A percentile compares a stretch with the other conserved stretches of the same genome.
Conservation (phyloP, 441 rosid species). For the Populus trichocarpa region DNA sequence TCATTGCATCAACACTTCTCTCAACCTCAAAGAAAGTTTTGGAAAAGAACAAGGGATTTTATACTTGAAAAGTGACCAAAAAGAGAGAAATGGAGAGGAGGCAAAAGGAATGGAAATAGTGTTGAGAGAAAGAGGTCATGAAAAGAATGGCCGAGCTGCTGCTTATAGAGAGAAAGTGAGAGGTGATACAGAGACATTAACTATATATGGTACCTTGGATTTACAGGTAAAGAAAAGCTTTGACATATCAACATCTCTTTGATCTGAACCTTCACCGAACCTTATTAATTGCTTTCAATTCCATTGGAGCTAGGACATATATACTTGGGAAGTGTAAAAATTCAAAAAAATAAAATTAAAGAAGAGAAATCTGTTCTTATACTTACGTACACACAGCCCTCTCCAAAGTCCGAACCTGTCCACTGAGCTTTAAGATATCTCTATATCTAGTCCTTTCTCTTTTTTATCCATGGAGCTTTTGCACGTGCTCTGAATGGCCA, state of each 20-base stretch:
- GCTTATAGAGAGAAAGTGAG: background rate
- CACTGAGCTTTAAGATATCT: background rate
- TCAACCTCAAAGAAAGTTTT: background rate
- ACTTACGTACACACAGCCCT: background rate
- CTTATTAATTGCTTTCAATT: slow-evolving; percentile 29
- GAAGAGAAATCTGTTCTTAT: too few relatives aligned
- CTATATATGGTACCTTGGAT: slow-evolving; percentile 17
- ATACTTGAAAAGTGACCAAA: slow-evolving; percentile 8
- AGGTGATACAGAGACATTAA: slow-evolving; percentile 3
- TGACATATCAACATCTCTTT: slow-evolving; percentile 22
- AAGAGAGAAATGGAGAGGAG: background rate
- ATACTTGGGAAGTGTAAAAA: slow-evolving; percentile 10
- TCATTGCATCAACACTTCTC: slow-evolving; percentile 15
- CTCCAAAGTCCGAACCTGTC: background rate
- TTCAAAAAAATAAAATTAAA: too few relatives aligned
- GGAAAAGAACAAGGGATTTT: background rate
- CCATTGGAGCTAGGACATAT: slow-evolving; percentile 4
- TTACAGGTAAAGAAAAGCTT: slow-evolving; percentile 12
- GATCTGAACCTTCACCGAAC: slow-evolving; percentile 28
- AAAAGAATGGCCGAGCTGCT: background rate
- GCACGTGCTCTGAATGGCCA: background rate
- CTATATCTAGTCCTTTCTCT: background rate
- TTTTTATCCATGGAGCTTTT: background rate
- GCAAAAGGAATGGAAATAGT: slow-evolving; percentile 7
- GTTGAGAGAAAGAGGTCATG: background rate